These are phyloP conservation scores for Niveomyces coronatus DNA, from an alignment of 2,329 filamentous ascomycete species.

Conservation along the genomic window DNA sequence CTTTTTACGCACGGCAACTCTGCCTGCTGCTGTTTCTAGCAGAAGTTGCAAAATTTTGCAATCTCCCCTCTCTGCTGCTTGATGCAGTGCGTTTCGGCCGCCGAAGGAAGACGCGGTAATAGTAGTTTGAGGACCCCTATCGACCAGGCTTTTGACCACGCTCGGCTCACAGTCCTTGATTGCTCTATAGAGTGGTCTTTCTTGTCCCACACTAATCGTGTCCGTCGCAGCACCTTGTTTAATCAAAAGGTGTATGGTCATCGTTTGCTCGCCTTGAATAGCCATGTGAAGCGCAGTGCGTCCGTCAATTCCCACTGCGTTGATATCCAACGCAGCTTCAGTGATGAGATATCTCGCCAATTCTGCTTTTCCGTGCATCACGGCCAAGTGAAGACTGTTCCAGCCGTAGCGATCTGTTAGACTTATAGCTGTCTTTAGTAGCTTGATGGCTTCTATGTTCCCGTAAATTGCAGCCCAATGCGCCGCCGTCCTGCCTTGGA, in stretches of 20 bases:
- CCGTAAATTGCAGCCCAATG: conserved; percentile 1
- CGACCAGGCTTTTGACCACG: neutral
- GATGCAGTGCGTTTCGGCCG: neutral
- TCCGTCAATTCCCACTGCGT: neutral
- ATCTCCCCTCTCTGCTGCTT: neutral
- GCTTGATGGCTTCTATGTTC: neutral
- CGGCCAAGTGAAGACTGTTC: conserved; percentile 2
- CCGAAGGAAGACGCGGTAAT: neutral
- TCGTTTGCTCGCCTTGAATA: neutral
- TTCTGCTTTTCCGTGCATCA: neutral
- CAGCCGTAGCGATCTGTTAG: neutral
- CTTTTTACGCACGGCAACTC: neutral
- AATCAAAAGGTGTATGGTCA: neutral
- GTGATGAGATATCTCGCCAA: neutral
- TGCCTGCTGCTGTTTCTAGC: neutral
- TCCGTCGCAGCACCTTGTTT: neutral
- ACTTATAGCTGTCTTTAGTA: neutral
- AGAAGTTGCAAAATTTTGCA: neutral
- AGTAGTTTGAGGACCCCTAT: neutral
- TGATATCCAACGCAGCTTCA: neutral
- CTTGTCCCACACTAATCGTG: too few relatives aligned
- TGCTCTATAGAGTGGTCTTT: neutral
- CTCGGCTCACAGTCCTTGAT: neutral
- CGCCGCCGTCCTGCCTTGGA: neutral
- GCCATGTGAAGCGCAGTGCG: neutral